Base-by-base conservation (phyloP, 1,139 yeast species). In the Debaryomyces singareniensis region DNA sequence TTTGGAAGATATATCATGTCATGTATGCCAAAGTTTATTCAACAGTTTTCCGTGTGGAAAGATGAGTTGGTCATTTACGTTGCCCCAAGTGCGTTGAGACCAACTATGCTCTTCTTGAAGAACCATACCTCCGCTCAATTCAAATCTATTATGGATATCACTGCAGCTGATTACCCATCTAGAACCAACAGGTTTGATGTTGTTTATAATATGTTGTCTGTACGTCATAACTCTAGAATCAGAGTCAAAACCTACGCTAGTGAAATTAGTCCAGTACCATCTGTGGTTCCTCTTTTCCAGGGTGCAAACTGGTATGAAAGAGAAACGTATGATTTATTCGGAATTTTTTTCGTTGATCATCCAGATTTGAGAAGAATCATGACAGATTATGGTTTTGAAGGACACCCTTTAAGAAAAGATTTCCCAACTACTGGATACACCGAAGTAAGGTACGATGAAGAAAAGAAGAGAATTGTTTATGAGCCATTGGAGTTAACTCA, bases 341-440 rank as follows among this genome's bases (percentile, higher is more conserved):
- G 95, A 29, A 74, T 85, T 39, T 84, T 84, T 60, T 85, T 85
- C 50, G 91, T 81, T 55, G 84, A 81, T 38, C 95, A 85, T 56
- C 95, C 95, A 7, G 95, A 85, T 58, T 68, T 85, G 52, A 78
- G 95, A 64, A 73, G 95, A 62, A 83, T 85, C 53, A 72, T 85
- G 78, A 85, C 95, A 31, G 95, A 85, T 61, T 85, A 85, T 57
- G 95, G 95, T 21, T 85, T 85, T 48, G 94, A 83, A 58, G 95
- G 95, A 33, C 93, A 85, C 53, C 95, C 95, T 11, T 71, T 85
- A 54, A 76, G 95, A 59, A 85, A 85, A 59, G 95, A 85, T 58
- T 85, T 85, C 82, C 95, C 95, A 45, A 77, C 91, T 28, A 82
- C 94, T 28, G 95, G 95, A 38, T 85, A 82, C 61, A 83, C 93